Percentiles rank a stretch among this genome's conserved stretches.
Evolutionary conservation across 2,329 filamentous ascomycete species (phyloP).

Genomic region (Rhynchosporium agropyri): DNA sequence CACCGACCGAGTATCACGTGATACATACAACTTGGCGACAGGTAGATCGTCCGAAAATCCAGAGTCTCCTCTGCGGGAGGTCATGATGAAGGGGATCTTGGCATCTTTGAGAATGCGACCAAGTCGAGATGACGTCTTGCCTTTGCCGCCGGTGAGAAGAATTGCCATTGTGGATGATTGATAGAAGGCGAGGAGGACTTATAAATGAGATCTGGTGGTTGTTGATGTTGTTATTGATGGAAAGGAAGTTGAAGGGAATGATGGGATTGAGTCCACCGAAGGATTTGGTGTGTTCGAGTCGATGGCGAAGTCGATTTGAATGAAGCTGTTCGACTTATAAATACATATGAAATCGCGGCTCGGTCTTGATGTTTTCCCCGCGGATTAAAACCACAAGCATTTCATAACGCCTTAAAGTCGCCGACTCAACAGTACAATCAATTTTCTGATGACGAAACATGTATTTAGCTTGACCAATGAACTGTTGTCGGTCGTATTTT

Average conservation of each 20-base stretch:
- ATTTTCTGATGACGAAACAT: background rate
- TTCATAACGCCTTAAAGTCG: background rate
- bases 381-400: constrained; percentile 2
- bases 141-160: constrained; percentile 49
- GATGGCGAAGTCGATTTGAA: background rate
- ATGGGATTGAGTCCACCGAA: too few relatives aligned
- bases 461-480: background rate
- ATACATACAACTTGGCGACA: constrained; percentile 38
- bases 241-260: too few relatives aligned
- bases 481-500: background rate
- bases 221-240: background rate
- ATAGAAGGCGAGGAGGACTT: too few relatives aligned
- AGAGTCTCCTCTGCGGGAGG: constrained; percentile 41
- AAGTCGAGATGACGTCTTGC: constrained; percentile 47
- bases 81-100: constrained; percentile 43
- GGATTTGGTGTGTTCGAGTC: background rate
- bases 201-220: too few relatives aligned
- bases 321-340: background rate
- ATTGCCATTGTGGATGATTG: constrained; percentile 34
- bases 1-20: background rate
- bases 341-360: background rate
- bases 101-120: constrained; percentile 41
- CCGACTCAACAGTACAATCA: background rate
- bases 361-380: constrained; percentile 7
- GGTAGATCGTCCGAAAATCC: constrained; percentile 3